phyloP scores from a whole-genome alignment of 2,329 filamentous ascomycete species.

The Penicillium oxalicum region DNA sequence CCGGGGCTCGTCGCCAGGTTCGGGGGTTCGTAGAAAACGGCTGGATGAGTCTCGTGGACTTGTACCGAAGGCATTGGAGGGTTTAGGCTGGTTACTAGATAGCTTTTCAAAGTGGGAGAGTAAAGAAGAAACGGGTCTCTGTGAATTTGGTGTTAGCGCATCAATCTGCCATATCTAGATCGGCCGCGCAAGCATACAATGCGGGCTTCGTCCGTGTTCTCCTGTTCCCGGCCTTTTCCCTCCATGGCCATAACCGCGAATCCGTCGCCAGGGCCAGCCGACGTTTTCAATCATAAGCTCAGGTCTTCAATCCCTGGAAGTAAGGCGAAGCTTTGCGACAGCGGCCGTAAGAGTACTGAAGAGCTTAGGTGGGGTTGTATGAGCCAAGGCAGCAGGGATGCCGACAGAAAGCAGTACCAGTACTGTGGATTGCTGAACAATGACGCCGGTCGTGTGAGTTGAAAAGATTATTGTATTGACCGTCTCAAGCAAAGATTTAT shows the following conservation, averaged over 20 bases:
- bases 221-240: conserved; percentile 27
- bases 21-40: conserved; percentile 27
- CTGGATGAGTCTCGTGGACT: conserved; percentile 26
- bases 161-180: conserved; percentile 8
- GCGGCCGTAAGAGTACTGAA: background rate
- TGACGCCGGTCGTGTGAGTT: conserved; percentile 8
- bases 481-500: background rate
- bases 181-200: conserved; percentile 28
- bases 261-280: conserved; percentile 18
- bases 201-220: conserved; percentile 32
- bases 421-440: background rate
- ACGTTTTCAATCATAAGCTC: conserved; percentile 28
- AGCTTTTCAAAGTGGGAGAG: conserved; percentile 46
- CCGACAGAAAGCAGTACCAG: conserved; percentile 4
- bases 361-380: conserved; percentile 4
- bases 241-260: conserved; percentile 31
- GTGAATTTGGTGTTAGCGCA: conserved; percentile 13
- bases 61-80: conserved; percentile 19
- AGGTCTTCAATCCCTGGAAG: conserved; percentile 4
- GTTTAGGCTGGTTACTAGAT: conserved; percentile 31
- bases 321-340: background rate
- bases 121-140: conserved; percentile 46
- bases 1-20: conserved; percentile 27
- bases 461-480: background rate
- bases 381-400: conserved; percentile 8